Base-by-base conservation (phyloP, 192 early-diverging fungal genomes). In the Umbelopsis sp. region DNA sequence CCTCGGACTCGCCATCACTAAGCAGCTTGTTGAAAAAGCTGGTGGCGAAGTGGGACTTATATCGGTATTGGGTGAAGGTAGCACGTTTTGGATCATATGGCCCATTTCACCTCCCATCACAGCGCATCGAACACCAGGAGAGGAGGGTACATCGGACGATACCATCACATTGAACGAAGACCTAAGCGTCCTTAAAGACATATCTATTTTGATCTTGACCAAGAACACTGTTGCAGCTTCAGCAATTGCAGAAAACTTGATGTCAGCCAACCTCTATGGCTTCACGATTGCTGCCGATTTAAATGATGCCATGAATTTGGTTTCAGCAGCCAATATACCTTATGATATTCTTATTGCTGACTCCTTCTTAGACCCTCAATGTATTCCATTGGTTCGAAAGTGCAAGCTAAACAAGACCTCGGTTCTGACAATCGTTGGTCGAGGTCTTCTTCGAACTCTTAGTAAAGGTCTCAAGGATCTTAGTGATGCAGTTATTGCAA, bases 1-100 rank as follows among this genome's bases (percentile, higher is more conserved):
- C 72, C 75, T 91, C 51, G 93, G 93, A 0, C 83, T 95, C 31
- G 87, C 86, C 41, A 95, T 95, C 45, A 91, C 86, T 45, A 89
- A 90, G 74, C 85, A 88, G 41, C 78, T 95, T 12, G 86, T 89
- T 22, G 84, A 85, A 78, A 83, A 92, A 67, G 85, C 90, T 53
- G 90, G 89, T 8, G 93, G 93, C 11, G 70, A 82, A 31, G 83
- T 94, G 32, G 84, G 84, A 25, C 90, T 93, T 22, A 82, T 88
- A 53, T 87, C 86, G 65, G 82, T 86, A 69, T 75, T 84, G 20
- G 87, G 87, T 6, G 72, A 83, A 53, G 91, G 92, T 26, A 89
- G 88, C 8, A 87, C 81, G 44, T 91, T 94, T 54, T 53, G 52
- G 52, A 53, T 53, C 21, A 91, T 88, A 3, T 79, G 82, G 82